Evolutionary conservation across 2,329 filamentous ascomycete genomes (phyloP).

Genomic region (Botrytis pseudocinerea): DNA sequence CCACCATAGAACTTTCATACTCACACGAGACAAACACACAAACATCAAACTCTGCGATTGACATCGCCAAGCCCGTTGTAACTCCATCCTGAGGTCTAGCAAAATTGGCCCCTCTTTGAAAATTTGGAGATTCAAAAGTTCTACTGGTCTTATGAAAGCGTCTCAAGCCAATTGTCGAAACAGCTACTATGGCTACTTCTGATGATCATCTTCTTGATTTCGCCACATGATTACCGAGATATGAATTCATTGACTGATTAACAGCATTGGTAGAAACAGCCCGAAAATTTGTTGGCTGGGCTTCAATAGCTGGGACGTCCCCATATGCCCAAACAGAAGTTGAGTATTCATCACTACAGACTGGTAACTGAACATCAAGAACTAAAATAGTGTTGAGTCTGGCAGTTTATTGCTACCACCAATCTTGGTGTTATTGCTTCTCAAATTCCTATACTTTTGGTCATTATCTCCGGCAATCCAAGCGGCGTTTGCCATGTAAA

Average conservation of each 20-base stretch:
- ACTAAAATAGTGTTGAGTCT: too few species aligned
- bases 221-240: background rate
- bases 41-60: background rate
- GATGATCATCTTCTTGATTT: background rate
- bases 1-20: too few species aligned
- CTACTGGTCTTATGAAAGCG: background rate
- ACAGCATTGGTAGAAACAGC: background rate
- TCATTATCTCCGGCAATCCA: background rate
- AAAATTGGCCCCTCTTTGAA: background rate
- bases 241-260: background rate
- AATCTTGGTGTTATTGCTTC: too few species aligned
- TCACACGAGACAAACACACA: background rate
- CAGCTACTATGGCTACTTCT: background rate
- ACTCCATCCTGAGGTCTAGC: background rate
- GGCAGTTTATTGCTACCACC: background rate
- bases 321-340: background rate
- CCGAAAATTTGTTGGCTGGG: background rate
- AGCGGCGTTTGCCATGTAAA: background rate
- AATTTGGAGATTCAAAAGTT: background rate
- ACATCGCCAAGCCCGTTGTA: fast-evolving
- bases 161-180: too few species aligned
- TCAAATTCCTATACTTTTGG: background rate
- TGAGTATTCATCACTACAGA: background rate
- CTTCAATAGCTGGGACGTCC: background rate
- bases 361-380: background rate